Evolutionary conservation across 116 monocot genomes (phyloP).

Genomic region (Trichopus zeylanicus): DNA sequence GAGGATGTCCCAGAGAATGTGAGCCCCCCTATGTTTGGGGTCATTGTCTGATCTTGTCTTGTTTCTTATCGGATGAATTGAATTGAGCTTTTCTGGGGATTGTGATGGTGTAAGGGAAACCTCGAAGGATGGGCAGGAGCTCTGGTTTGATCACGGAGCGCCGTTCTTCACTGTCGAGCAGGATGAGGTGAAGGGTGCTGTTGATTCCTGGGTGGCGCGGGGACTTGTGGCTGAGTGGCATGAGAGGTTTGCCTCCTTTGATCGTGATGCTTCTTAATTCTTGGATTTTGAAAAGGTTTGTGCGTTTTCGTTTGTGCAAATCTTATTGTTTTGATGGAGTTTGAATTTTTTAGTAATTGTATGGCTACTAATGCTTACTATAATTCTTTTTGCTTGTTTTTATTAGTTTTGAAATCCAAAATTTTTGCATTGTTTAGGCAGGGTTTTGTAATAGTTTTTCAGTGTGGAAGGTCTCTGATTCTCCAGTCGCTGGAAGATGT

Average conservation of each 20-base stretch:
- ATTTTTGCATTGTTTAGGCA: no score
- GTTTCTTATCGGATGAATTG: no score
- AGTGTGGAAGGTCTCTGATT: no score
- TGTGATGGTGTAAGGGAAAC: conserved; percentile 28
- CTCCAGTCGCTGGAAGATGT: no score
- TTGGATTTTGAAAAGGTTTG: conserved; percentile 41
- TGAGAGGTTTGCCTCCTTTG: conserved; percentile 52
- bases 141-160: conserved; percentile 68
- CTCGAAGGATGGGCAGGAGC: conserved; percentile 47
- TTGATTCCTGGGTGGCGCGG: conserved; percentile 44
- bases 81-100: neutral
- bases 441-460: no score
- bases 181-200: conserved; percentile 33
- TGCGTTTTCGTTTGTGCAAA: neutral
- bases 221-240: conserved; percentile 77
- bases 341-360: no score
- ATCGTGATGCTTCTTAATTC: conserved; percentile 28
- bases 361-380: no score
- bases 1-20: conserved; percentile 79
- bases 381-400: no score
- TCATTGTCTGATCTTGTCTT: no score
- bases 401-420: no score
- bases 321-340: no score
- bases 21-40: no score
- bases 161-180: conserved; percentile 44